These are phyloP conservation scores for Apiospora malaysiana DNA, from an alignment of 2,329 filamentous ascomycete genomes.

Conservation along the genomic window DNA sequence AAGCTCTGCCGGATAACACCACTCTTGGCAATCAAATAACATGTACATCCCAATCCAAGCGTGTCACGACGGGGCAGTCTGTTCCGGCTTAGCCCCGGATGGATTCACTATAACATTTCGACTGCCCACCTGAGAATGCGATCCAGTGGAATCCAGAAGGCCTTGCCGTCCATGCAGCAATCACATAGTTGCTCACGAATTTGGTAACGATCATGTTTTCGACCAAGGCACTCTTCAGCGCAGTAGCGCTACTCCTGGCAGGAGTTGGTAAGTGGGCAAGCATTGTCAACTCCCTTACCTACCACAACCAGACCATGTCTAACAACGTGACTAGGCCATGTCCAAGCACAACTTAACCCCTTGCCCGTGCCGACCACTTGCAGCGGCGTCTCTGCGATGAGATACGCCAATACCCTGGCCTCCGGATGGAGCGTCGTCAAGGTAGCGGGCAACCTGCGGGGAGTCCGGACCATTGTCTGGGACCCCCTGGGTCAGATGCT, in stretches of 20 bases:
- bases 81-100: neutral
- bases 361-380: slow-evolving; percentile 43
- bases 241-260: neutral
- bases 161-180: neutral
- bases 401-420: slow-evolving; percentile 41
- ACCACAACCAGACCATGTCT: neutral
- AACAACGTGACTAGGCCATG: slow-evolving; percentile 35
- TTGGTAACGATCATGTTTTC: neutral
- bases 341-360: slow-evolving; percentile 27
- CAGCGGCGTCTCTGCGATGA: slow-evolving; percentile 40
- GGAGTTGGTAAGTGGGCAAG: neutral
- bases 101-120: neutral
- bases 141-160: neutral
- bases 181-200: neutral
- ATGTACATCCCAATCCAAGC: neutral
- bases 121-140: neutral
- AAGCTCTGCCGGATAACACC: slow-evolving; percentile 6
- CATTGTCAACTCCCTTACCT: neutral
- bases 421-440: slow-evolving; percentile 47
- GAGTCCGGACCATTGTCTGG: slow-evolving; percentile 44
- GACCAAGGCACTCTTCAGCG: neutral
- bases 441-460: slow-evolving; percentile 44
- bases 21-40: slow-evolving; percentile 8
- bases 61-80: slow-evolving; percentile 5
- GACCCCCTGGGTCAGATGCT: slow-evolving; percentile 46